Base-by-base conservation (phyloP, 2,329 filamentous ascomycete species). In the Septoria linicola region DNA sequence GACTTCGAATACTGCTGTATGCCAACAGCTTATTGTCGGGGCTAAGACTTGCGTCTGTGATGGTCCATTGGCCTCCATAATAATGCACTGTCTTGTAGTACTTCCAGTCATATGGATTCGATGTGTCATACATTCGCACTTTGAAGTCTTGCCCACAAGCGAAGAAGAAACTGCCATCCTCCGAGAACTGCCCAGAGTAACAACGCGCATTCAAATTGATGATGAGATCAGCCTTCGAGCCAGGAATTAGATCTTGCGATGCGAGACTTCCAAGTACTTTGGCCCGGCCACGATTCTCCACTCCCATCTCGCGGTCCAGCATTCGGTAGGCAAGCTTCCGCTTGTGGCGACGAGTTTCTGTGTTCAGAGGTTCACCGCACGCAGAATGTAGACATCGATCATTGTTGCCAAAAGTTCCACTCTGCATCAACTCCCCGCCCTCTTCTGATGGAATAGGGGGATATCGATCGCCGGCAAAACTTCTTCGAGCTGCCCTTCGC, bases 131-230 rank as follows among this genome's bases (percentile, higher is more conserved):
- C 88, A 99, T 91, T 46, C 91, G 86, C 8, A 99, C 90, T 61
- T 84, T 87, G 73, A 96, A 96, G 70, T 97, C 91, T 70, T 96
- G 89, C 8, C 87, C 87, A 64, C 88, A 93, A 4, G 87, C 85
- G 67, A 92, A 97, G 74, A 96, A 97, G 74, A 97, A 97, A 70
- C 96, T 95, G 20, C 93, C 93, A 63, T 99, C 93, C 59, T 95
- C 88, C 0, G 89, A 96, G 68, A 97, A 99, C 67, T 97, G 92
- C 1, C 93, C 93, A 2, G 89, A 96, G 66, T 97, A 97, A 46
- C 93, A 91, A 34, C 89, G 84, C 4, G 85, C 80, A 49, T 91
- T 82, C 66, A 91, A 95, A 63, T 95, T 88, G 55, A 97, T 85
- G 55, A 96, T 88, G 64, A 88, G 87, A 66, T 97, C 92, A 0